These are phyloP conservation scores for Actinomortierella ambigua DNA, from an alignment of 371 early-diverging fungal species.

Conservation along the genomic window DNA sequence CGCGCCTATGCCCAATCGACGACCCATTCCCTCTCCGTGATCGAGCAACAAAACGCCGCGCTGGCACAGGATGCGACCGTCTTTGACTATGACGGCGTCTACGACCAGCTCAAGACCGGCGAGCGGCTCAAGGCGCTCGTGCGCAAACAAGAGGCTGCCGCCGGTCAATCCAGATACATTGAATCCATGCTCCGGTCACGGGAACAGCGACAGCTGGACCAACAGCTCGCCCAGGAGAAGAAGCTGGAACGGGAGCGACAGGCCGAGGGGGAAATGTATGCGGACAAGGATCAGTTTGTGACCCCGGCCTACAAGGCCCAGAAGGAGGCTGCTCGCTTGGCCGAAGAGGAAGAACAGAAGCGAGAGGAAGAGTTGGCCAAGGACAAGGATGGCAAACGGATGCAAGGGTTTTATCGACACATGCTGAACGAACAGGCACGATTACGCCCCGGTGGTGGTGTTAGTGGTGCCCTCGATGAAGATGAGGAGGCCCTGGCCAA, in stretches of 20 bases:
- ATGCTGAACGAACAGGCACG: conserved; percentile 50
- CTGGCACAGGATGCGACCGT: conserved; percentile 81
- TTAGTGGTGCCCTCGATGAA: conserved; percentile 14
- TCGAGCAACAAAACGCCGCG: conserved; percentile 66
- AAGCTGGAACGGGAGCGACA: conserved; percentile 81
- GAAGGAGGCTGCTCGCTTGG: conserved; percentile 75
- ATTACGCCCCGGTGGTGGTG: conserved; percentile 25
- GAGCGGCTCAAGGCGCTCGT: conserved; percentile 51
- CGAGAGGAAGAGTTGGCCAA: conserved; percentile 57
- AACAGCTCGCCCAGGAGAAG: conserved; percentile 79
- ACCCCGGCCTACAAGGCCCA: conserved; percentile 85
- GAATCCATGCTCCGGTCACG: conserved; percentile 74
- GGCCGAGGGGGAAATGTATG: conserved; percentile 69
- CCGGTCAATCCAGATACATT: conserved; percentile 79
- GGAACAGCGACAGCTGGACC: conserved; percentile 83
- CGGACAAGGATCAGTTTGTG: conserved; percentile 86
- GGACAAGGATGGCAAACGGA: conserved; percentile 50
- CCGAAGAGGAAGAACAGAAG: conserved; percentile 82
- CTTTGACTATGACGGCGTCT: conserved; percentile 92
- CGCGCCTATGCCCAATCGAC: conserved; percentile 32
- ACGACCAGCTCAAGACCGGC: conserved; percentile 80
- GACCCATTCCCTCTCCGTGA: conserved; percentile 31
- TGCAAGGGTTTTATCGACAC: conserved; percentile 60
- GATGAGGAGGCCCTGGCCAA: conserved; percentile 9
- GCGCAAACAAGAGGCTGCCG: conserved; percentile 31